Evolutionary conservation across 2,329 filamentous ascomycete genomes (phyloP), one percentile per base, ranked within the genome.

Genomic region (Diaporthe sp.): DNA sequence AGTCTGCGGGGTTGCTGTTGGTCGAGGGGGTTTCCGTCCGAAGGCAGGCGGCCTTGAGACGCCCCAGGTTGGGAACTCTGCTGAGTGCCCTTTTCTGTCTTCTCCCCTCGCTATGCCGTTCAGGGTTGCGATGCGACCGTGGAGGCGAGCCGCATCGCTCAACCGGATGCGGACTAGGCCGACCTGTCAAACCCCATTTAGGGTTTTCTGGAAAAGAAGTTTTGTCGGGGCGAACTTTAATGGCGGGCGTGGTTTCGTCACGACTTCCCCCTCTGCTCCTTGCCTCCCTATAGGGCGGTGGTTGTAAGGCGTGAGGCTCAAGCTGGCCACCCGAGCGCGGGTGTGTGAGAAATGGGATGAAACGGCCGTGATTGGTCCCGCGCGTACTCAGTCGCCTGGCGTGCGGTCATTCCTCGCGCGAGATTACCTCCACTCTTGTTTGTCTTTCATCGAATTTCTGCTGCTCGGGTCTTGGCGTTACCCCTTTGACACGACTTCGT

Each of bases 391-490:
- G 19, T 22, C 4, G 34, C 31, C 22, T 17, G 46, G 65, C 22
- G 12, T 42, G 65, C n/a, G 49, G 34, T 22, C 65, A 42, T 70
- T 42, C 34, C 49, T 70, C 65, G 65, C 65, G 65, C 65, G 34
- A 55, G 34, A 70, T 31, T 70, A 28, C 65, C 65, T 28, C 65
- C 15, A 13, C 22, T n/a, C 65, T 42, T 70, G n/a, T 70, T 55
- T 70, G 15, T 53, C 65, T 70, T 70, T 70, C 65, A 70, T 70
- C 65, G 34, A 70, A 42, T 70, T 12, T 42, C n/a, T 55, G 65
- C 17, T 70, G 22, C 65, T 53, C 12, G n/a, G 34, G 13, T n/a
- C 65, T 42, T 55, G 65, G 65, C 49, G 10, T 25, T 37, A 53
- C 62, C 62, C 61, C 44, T 67, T 67, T 51, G 44, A 51, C 44